A percentile compares a stretch with the other conserved stretches of the same genome.
Conservation (phyloP, 441 rosid genomes). For the Arabidopsis lyrata region DNA sequence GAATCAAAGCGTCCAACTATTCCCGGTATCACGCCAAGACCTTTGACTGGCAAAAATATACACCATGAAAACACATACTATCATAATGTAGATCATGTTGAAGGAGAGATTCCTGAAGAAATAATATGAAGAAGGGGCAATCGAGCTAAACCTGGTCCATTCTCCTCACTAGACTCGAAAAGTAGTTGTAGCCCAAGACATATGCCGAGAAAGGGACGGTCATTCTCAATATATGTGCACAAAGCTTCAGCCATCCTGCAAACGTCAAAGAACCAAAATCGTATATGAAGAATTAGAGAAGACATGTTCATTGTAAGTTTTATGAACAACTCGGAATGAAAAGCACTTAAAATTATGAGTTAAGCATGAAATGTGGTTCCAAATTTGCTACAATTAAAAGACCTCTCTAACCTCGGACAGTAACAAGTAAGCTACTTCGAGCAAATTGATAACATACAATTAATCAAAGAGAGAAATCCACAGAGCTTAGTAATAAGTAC, state of each 20-base stretch:
- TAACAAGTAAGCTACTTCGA: background rate
- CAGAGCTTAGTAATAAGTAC: slow-evolving; percentile 40
- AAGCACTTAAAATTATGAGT: background rate
- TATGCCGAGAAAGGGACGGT: slow-evolving; percentile 95
- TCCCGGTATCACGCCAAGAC: slow-evolving; percentile 97
- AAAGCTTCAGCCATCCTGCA: slow-evolving; percentile 93
- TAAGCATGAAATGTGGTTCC: background rate
- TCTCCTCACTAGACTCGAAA: slow-evolving; percentile 89
- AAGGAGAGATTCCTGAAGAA: slow-evolving; percentile 3
- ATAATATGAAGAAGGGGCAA: background rate
- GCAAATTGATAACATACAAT: background rate
- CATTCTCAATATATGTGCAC: slow-evolving; percentile 71
- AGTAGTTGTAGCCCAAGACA: slow-evolving; percentile 96
- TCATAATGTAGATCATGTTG: background rate
- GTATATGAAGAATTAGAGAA: slow-evolving; percentile 3
- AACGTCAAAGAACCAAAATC: background rate
- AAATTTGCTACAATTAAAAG: background rate
- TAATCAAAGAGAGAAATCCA: background rate
- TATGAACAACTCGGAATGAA: background rate
- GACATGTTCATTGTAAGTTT: background rate
- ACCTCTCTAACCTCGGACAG: too few species aligned
- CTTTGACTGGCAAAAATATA: slow-evolving; percentile 62
- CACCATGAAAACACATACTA: slow-evolving; percentile 9
- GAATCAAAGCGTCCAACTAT: slow-evolving; percentile 87
- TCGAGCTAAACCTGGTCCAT: slow-evolving; percentile 73